Conservation (phyloP, 1,284 basidiomycete species). For the Leccinum pallidistipes region DNA sequence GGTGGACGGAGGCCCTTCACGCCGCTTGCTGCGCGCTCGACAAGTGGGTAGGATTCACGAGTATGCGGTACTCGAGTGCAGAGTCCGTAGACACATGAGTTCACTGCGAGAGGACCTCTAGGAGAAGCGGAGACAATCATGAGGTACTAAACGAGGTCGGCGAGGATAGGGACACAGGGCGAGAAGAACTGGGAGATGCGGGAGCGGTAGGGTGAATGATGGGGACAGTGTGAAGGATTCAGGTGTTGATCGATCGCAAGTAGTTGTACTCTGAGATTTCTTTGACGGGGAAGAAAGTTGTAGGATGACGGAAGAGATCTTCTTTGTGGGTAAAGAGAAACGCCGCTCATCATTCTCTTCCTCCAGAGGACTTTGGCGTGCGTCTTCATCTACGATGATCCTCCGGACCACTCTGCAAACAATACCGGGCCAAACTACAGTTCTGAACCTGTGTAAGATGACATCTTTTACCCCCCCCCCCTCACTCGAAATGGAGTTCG, state of each 20-base stretch:
- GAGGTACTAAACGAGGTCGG: not conserved
- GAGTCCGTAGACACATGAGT: slow-evolving; percentile 66
- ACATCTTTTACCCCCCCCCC: slow-evolving; percentile 56
- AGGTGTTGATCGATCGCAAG: slow-evolving; percentile 6
- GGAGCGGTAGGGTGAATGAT: slow-evolving; percentile 15
- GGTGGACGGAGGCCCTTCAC: slow-evolving; percentile 57
- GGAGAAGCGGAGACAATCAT: slow-evolving; percentile 34
- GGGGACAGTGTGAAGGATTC: slow-evolving; percentile 23
- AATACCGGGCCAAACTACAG: slow-evolving; percentile 70
- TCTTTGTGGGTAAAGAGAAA: slow-evolving; percentile 20
- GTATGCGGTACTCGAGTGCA: slow-evolving; percentile 70
- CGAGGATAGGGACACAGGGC: not conserved
- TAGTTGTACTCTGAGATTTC: not conserved
- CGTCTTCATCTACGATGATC: slow-evolving; percentile 41
- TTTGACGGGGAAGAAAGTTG: slow-evolving; percentile 21
- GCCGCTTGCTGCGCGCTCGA: slow-evolving; percentile 60
- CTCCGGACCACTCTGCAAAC: slow-evolving; percentile 67
- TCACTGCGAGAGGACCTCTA: slow-evolving; percentile 45
- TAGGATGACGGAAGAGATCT: slow-evolving; percentile 15
- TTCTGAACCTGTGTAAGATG: slow-evolving; percentile 77
- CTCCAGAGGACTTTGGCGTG: not conserved
- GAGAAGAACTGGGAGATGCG: slow-evolving; percentile 4
- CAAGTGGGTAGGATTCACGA: slow-evolving; percentile 65
- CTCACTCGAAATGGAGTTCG: slow-evolving; percentile 73
- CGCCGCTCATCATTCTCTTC: not conserved